Conservation (phyloP, 306 rosid species). For the Lagenaria siceraria region DNA sequence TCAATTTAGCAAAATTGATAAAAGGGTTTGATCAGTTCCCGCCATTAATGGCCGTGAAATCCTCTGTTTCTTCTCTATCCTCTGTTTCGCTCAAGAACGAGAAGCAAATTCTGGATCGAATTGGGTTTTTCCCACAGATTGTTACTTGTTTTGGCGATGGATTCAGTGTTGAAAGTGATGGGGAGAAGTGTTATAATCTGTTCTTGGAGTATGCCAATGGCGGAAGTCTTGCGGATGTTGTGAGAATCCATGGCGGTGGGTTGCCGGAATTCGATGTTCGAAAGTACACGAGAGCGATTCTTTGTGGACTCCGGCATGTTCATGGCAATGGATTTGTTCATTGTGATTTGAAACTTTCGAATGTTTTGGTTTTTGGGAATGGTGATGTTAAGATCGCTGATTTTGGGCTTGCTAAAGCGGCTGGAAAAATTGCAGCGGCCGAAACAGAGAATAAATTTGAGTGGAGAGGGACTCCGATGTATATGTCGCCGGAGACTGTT, state of each 20-base stretch:
- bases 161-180: constrained; percentile 25
- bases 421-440: background rate
- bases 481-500: constrained; percentile 70
- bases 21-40: background rate
- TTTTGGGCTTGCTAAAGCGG: constrained; percentile 54
- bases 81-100: constrained; percentile 39
- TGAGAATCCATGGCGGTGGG: constrained; percentile 27
- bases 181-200: constrained; percentile 21
- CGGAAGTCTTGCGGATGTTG: constrained; percentile 40
- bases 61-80: constrained; percentile 10
- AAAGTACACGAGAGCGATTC: constrained; percentile 27
- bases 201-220: constrained; percentile 55
- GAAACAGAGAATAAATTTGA: constrained; percentile 8
- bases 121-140: constrained; percentile 34
- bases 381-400: constrained; percentile 53
- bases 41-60: constrained; percentile 45
- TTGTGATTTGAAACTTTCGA: constrained; percentile 70
- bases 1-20: background rate
- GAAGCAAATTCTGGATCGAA: constrained; percentile 25
- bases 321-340: constrained; percentile 60
- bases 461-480: constrained; percentile 63
- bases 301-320: constrained; percentile 31
- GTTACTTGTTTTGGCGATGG: constrained; percentile 40
- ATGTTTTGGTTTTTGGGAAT: constrained; percentile 43
- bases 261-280: constrained; percentile 32